phyloP scores from a whole-genome alignment of 2,329 filamentous ascomycete genomes.

The Paraconiothyrium brasiliense region DNA sequence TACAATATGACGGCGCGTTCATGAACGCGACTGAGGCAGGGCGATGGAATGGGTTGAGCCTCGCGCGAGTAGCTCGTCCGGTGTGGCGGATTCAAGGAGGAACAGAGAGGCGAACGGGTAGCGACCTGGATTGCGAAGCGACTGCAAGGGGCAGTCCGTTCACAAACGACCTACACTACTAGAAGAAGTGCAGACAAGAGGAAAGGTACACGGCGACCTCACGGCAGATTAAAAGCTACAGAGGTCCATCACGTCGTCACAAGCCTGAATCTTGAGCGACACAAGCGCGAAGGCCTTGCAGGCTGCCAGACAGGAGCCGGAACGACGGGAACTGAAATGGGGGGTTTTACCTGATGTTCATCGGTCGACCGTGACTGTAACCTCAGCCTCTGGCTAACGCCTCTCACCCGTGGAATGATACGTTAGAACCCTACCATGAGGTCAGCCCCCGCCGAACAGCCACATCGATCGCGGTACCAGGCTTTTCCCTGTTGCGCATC shows the following conservation, averaged over 20 bases:
- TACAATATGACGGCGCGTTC: conserved; percentile 39
- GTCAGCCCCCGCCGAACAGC: conserved; percentile 30
- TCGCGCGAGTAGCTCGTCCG: conserved; percentile 29
- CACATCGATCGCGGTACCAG: conserved; percentile 24
- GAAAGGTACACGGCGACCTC: conserved; percentile 25
- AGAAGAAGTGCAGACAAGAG: conserved; percentile 26
- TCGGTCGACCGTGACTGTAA: conserved; percentile 43
- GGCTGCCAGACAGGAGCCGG: conserved; percentile 31
- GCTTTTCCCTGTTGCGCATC: conserved; percentile 8
- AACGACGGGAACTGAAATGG: conserved; percentile 27
- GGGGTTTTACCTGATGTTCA: conserved; percentile 33
- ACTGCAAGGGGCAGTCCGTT: conserved; percentile 40
- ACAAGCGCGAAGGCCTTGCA: conserved; percentile 36
- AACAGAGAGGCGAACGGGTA: conserved; percentile 32
- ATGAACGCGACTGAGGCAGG: conserved; percentile 46
- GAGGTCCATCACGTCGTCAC: conserved; percentile 24
- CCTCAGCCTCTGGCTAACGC: conserved; percentile 41
- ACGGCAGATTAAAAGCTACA: conserved; percentile 28
- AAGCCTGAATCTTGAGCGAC: conserved; percentile 24
- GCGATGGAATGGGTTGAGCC: conserved; percentile 45
- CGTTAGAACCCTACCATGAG: conserved; percentile 39
- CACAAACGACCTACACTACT: conserved; percentile 15
- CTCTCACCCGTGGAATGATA: conserved; percentile 39
- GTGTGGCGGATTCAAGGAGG: conserved; percentile 31
- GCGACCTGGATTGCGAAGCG: conserved; percentile 35